Evolutionary conservation across 1,284 basidiomycete species (phyloP).

Genomic region (Papiliotrema flavescens): DNA sequence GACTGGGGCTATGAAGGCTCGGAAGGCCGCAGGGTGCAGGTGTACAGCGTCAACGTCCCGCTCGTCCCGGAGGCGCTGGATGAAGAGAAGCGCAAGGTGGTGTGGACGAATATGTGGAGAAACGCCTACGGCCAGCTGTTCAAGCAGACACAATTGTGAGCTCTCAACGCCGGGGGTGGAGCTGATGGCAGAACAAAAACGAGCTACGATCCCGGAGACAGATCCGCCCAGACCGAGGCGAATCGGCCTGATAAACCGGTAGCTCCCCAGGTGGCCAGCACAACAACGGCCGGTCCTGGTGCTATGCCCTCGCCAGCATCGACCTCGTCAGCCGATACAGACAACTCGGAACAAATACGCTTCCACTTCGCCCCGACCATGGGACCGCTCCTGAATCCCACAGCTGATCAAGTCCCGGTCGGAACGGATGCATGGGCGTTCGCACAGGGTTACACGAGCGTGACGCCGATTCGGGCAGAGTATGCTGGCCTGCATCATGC

Average conservation of each 20-base stretch:
- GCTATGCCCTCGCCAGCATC: constrained; percentile 26
- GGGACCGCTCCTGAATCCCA: constrained; percentile 62
- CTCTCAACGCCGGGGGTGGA: neutral
- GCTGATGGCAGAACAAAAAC: neutral
- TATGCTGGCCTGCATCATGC: constrained; percentile 8
- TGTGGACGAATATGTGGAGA: constrained; percentile 48
- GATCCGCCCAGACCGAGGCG: constrained; percentile 9
- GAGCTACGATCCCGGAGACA: constrained; percentile 18
- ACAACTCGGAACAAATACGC: constrained; percentile 48
- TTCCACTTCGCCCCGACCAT: constrained; percentile 83
- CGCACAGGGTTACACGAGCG: constrained; percentile 38
- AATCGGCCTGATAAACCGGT: constrained; percentile 12
- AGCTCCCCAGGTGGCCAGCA: constrained; percentile 6
- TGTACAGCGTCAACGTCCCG: constrained; percentile 48
- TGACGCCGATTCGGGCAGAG: constrained; percentile 36
- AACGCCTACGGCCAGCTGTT: constrained; percentile 47
- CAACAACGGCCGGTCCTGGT: constrained; percentile 27
- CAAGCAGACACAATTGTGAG: constrained; percentile 37
- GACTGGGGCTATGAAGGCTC: constrained; percentile 68
- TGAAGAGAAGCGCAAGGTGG: constrained; percentile 28
- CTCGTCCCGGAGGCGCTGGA: constrained; percentile 38
- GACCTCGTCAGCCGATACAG: constrained; percentile 2
- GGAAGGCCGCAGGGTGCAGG: constrained; percentile 23
- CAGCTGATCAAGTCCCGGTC: constrained; percentile 58
- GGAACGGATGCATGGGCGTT: constrained; percentile 68